A percentile compares a stretch with the other conserved stretches of the same genome.
phyloP scores from a whole-genome alignment of 73 alveolate species.

The Paraurostyla sp. region DNA sequence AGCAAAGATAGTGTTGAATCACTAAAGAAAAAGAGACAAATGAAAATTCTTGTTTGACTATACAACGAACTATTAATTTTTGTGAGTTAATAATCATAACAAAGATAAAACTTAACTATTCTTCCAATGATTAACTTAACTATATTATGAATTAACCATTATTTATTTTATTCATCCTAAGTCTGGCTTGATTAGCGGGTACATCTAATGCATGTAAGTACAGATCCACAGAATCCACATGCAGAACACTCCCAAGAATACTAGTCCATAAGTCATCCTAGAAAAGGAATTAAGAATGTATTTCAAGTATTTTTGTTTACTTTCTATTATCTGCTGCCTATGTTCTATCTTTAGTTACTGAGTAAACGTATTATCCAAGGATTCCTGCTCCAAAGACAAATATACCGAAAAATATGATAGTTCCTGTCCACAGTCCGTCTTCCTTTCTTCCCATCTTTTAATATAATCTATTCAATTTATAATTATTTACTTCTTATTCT shows the following conservation, averaged over 20 bases:
- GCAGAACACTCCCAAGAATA: conserved; percentile 88
- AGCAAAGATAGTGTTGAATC: neutral
- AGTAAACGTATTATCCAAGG: conserved; percentile 68
- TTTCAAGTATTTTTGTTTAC: neutral
- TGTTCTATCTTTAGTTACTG: conserved; percentile 70
- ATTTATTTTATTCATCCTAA: conserved; percentile 38
- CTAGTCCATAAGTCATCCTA: conserved; percentile 80
- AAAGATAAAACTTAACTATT: too few relatives aligned
- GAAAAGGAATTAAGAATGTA: neutral
- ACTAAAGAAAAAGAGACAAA: too few relatives aligned
- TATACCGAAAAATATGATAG: conserved; percentile 56
- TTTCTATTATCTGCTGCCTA: conserved; percentile 68
- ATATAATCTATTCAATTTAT: neutral
- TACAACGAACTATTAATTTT: too few relatives aligned
- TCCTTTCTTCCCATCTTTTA: conserved; percentile 64
- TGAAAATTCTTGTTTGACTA: too few relatives aligned
- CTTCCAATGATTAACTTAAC: neutral
- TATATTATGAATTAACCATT: neutral
- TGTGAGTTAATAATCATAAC: too few relatives aligned
- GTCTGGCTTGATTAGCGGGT: conserved; percentile 89
- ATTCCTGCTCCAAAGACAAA: conserved; percentile 66
- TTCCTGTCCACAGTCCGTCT: conserved; percentile 73
- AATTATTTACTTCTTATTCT: conserved; percentile 1
- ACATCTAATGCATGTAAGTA: conserved; percentile 93
- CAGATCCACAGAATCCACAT: conserved; percentile 96